phyloP scores from a whole-genome alignment of 177 flowering plant genomes.

The Vitis hybrid region DNA sequence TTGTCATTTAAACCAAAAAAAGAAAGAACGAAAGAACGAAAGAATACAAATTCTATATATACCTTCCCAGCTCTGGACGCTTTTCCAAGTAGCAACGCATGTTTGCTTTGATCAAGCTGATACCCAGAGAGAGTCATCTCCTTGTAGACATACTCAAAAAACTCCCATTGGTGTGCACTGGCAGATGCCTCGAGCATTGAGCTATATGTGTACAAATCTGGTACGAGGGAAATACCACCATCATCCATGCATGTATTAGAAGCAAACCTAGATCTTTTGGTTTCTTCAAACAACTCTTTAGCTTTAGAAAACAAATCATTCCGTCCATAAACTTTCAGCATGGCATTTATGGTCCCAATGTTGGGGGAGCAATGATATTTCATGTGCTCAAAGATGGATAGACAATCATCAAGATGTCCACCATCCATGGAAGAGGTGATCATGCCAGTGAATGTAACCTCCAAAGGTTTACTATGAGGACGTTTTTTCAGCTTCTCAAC shows the following conservation, averaged over 20 bases:
- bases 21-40: background rate
- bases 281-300: constrained; percentile 73
- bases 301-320: constrained; percentile 85
- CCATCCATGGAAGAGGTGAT: constrained; percentile 78
- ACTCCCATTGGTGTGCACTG: constrained; percentile 87
- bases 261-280: constrained; percentile 23
- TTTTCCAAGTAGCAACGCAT: constrained; percentile 59
- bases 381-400: constrained; percentile 67
- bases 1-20: background rate
- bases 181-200: constrained; percentile 84
- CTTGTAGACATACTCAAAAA: constrained; percentile 86
- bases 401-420: constrained; percentile 70
- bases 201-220: constrained; percentile 66
- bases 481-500: constrained; percentile 71
- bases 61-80: constrained; percentile 96
- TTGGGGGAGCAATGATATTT: constrained; percentile 57
- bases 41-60: background rate
- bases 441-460: constrained; percentile 89
- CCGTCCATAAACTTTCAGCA: constrained; percentile 78
- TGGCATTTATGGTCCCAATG: constrained; percentile 80
- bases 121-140: constrained; percentile 75
- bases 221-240: constrained; percentile 24
- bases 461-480: constrained; percentile 56
- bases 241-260: constrained; percentile 2
- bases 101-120: constrained; percentile 71